These are phyloP conservation scores for Trichoderma orchidacearum DNA, from an alignment of 495 filamentous ascomycete species.

Conservation along the genomic window DNA sequence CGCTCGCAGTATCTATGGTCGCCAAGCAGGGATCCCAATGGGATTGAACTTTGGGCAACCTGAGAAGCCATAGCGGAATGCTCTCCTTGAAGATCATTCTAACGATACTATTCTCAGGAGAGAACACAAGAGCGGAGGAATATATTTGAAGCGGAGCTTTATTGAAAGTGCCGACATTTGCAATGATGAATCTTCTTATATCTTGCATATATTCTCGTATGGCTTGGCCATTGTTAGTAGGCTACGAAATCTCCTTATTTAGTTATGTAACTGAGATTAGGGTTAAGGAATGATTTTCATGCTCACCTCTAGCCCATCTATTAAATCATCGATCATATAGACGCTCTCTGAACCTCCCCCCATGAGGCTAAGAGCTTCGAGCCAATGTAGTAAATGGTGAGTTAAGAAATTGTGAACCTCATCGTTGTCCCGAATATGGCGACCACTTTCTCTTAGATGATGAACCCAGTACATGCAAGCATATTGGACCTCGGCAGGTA, in stretches of 20 bases:
- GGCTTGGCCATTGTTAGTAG: not conserved
- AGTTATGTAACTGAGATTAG: too few relatives aligned
- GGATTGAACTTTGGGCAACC: not conserved
- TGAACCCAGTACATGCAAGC: constrained; percentile 27
- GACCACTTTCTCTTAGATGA: constrained; percentile 13
- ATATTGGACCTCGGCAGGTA: constrained; percentile 13
- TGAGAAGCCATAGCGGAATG: not conserved
- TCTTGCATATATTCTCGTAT: not conserved
- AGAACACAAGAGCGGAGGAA: not conserved
- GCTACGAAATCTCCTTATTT: too few relatives aligned
- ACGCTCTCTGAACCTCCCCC: not conserved
- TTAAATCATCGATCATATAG: not conserved
- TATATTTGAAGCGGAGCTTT: not conserved
- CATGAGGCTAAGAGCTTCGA: constrained; percentile 13
- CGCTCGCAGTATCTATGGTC: constrained; percentile 3
- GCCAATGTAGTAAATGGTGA: constrained; percentile 23
- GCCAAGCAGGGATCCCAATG: constrained; percentile 2
- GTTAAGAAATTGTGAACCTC: constrained; percentile 13
- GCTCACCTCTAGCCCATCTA: not conserved
- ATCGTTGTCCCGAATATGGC: constrained; percentile 6
- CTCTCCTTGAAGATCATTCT: not conserved
- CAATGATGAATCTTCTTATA: not conserved
- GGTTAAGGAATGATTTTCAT: too few relatives aligned
- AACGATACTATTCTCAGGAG: constrained; percentile 1
- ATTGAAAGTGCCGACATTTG: not conserved